Conservation (phyloP, 352 stramenopile genomes). For the Phytophthora tentaculata region DNA sequence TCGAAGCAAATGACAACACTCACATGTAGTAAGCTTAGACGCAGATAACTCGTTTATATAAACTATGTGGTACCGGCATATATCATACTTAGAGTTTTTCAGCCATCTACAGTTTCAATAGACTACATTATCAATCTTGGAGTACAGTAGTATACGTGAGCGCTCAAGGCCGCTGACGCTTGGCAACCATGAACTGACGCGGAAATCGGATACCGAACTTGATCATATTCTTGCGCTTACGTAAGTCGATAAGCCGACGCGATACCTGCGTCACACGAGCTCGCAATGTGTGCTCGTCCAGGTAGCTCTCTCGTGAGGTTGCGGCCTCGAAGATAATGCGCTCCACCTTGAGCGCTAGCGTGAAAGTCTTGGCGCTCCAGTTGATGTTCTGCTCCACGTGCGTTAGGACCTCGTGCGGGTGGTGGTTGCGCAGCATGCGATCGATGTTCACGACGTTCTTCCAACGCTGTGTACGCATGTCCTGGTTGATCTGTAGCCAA, state of each 20-base stretch:
- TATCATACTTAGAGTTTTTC: too few species aligned
- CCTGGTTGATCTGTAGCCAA: conserved; percentile 31
- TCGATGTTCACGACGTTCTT: conserved; percentile 63
- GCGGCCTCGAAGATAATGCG: conserved; percentile 67
- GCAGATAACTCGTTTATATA: too few species aligned
- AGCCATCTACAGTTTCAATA: too few species aligned
- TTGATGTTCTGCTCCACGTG: conserved; percentile 68
- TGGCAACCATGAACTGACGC: background rate
- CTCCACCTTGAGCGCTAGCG: conserved; percentile 74
- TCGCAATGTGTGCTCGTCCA: conserved; percentile 63
- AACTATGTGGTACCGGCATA: too few species aligned
- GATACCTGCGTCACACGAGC: conserved; percentile 62
- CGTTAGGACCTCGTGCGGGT: conserved; percentile 67
- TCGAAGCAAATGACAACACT: too few species aligned
- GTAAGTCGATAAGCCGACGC: conserved; percentile 57
- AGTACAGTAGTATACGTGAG: too few species aligned
- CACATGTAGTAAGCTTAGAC: too few species aligned
- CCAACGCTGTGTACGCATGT: conserved; percentile 50
- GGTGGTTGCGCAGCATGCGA: conserved; percentile 67
- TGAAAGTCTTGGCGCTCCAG: conserved; percentile 72
- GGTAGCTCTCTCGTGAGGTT: conserved; percentile 64
- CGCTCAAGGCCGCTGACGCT: conserved; percentile 10
- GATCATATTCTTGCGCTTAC: conserved; percentile 60
- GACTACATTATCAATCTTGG: too few species aligned
- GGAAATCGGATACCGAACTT: conserved; percentile 31